Evolutionary conservation across 2,329 filamentous ascomycete genomes (phyloP), one percentile per base, ranked within the genome.

Genomic region (Botrytis medusae): DNA sequence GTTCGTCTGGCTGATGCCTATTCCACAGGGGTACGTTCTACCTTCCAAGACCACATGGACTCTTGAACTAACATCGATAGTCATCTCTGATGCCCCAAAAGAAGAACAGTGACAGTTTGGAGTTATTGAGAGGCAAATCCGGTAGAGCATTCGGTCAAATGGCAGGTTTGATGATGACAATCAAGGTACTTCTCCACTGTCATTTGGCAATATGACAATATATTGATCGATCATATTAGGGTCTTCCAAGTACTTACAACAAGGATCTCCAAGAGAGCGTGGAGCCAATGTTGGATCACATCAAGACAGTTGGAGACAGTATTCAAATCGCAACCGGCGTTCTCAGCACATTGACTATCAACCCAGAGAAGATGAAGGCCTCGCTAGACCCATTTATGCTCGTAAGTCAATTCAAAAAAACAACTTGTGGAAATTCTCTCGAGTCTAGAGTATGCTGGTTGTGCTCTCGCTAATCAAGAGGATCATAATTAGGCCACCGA

Each of bases 381-480:
- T 91, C 93, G 0, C 86, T 97, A 18, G 91, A 93, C 54, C 92
- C 92, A 14, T 92, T 93, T 80, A 96, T 97, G 93, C 88, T 97
- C 4, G 74, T 73, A 73, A 44, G 74, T 72, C 12, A 18, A 22
- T 46, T 16, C 18, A 42, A 68, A 14, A 9, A 46, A 20, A 37
- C 16, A n/a, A 57, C 14, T 14, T 34, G 29, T 60, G 5, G 25
- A 32, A 48, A 72, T 73, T 6, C 54, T 16, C 67, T 59, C 16
- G 42, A 65, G 57, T 69, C 69, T 65, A 69, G 40, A 40, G 46
- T 62, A 59, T 46, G 48, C 64, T 40, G 32, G 14, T 12, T 44
- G 32, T 48, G 48, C 22, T 61, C 32, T 46, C 37, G 40, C 51
- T 48, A 51, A 69, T 18, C 54, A 59, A 12, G 72, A 73, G 25